A percentile compares a stretch with the other conserved stretches of the same genome.
These are phyloP conservation scores for Coccomyxa sp. DNA, from an alignment of 139 green algal species.

Conservation along the genomic window DNA sequence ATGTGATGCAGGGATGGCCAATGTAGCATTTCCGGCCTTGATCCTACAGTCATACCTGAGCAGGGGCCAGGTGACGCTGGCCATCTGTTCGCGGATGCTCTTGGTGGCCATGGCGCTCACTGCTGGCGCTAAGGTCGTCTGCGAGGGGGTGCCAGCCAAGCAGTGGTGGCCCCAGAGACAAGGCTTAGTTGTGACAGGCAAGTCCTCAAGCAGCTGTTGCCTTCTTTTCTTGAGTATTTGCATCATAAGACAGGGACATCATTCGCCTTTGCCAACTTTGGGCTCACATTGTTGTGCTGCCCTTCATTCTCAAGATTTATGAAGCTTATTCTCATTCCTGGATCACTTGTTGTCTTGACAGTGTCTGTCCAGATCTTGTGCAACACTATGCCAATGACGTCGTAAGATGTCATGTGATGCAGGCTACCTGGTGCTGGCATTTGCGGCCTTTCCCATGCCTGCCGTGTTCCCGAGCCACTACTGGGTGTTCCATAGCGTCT, in stretches of 20 bases:
- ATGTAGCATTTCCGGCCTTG: constrained; percentile 14
- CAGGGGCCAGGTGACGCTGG: constrained; percentile 3
- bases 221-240: too few relatives aligned
- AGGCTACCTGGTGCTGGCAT: constrained; percentile 6
- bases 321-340: not conserved
- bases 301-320: not conserved
- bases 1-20: not conserved
- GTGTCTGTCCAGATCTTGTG: not conserved
- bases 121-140: not conserved
- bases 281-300: not conserved
- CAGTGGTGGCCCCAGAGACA: not conserved
- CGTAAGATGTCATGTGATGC: not conserved
- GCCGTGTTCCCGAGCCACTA: constrained; percentile 17
- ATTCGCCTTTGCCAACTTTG: not conserved
- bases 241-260: too few relatives aligned
- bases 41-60: constrained; percentile 4
- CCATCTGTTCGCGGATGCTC: not conserved
- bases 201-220: too few relatives aligned
- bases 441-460: constrained; percentile 21
- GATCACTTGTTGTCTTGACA: not conserved
- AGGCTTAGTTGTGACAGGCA: not conserved
- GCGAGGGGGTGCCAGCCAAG: constrained; percentile 6
- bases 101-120: not conserved
- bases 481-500: constrained; percentile 40
- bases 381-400: not conserved